Base-by-base conservation (phyloP, 768 basidiomycete species). In the Hygrophoropsis aurantiaca region DNA sequence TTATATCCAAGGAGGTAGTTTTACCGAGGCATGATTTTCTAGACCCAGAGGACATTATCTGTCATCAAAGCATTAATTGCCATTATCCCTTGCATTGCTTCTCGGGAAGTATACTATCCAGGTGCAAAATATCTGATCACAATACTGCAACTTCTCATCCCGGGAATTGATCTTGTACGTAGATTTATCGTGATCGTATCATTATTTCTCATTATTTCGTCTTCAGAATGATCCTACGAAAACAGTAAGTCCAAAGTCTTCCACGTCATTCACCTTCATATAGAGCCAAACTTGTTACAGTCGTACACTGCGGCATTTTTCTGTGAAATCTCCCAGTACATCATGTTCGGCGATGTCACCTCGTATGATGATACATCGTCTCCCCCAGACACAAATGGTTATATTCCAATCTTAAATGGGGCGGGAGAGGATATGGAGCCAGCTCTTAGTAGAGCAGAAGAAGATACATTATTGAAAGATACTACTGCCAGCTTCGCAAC, bases 31-130 rank as follows among this genome's bases (percentile, higher is more conserved):
- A 33, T 44, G 44, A 23, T 19, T 54, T 35, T 39, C 2, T 51
- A 90, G 85, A 94, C 91, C 0, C 85, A 92, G 53, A 74, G 92
- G 40, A 94, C 90, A 0, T 78, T 87, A 37, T 85, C 92, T 8
- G 84, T 90, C 21, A 91, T 94, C 62, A 90, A 90, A 52, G 89
- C 89, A 2, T 74, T 94, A 7, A 83, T 87, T 24, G 86, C 88
- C 34, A 72, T 90, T n/a, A 83, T 85, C 8, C 84, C 87, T 19
- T 82, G 90, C 3, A 75, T 95, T 32, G 80, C 88, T n/a, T 88
- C 84, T 32, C 79, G 91, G 3, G 72, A 83, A 16, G 78, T 90
- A 11, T 90, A 90, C 66, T 87, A 89, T 53, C 75, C 81, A 5
- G 91, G 92, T 11, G 90, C 87, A 3, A 90, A 90, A 60, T 79